Evolutionary conservation across 2,329 filamentous ascomycete species (phyloP), one percentile per base, ranked within the genome.

Genomic region (Fusarium sp.): DNA sequence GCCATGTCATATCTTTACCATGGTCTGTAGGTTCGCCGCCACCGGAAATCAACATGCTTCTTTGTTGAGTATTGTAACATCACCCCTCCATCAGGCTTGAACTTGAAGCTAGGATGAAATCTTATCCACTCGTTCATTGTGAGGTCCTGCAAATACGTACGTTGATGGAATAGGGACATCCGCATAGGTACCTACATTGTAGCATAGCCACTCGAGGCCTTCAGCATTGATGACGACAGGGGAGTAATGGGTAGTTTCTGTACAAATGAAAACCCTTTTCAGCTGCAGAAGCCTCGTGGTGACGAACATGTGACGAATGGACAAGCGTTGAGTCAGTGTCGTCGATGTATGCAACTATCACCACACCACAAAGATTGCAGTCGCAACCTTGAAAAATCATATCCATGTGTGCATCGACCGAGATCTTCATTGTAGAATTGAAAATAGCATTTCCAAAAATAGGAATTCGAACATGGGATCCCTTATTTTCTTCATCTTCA

Each of bases 371-470:
- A 41, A 37, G 34, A n/a, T 34, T 25, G 13, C 26, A 44, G 41
- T 34, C 19, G 28, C 46, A 34, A 56, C 67, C 53, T 30, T 56
- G 41, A 30, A 41, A 48, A 41, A 53, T 44, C 46, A 23, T 18
- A 53, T 43, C 52, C 39, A 53, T 49, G 48, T 21, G 31, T 28
- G 50, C 52, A 39, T 43, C 58, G 26, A 58, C 58, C 8, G 18
- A 55, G 67, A 70, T 70, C 58, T 46, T 52, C 53, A 44, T 28
- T 42, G 52, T 53, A 26, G 44, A 62, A 34, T 60, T 56, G 49
- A 70, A 65, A 68, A 70, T 70, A 70, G 67, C 50, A 70, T 41
- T 60, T 68, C 67, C 62, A 70, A 70, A 70, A 70, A 70, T 65
- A 65, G 61, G 37, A 30, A 44, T 51, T 18, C 30, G 28, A 54